Conservation (phyloP, 2,329 filamentous ascomycete genomes). For the Pseudogymnoascus sp. region DNA sequence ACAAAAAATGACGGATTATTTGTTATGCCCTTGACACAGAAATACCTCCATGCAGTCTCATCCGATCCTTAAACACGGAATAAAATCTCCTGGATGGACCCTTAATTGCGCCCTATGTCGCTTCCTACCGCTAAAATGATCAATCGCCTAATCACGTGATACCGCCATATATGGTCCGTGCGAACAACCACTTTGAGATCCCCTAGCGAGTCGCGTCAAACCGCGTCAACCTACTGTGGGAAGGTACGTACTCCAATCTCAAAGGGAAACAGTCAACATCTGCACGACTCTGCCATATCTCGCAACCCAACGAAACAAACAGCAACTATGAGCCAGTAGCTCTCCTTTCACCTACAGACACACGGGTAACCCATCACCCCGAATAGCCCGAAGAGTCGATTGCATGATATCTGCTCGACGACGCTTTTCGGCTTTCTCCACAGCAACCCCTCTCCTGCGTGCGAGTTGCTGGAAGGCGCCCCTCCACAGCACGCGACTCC, state of each 20-base stretch:
- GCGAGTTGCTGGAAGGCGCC: constrained; percentile 22
- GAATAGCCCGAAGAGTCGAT: constrained; percentile 12
- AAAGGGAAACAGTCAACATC: not conserved
- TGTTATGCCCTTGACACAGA: not conserved
- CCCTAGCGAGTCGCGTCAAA: constrained; percentile 2
- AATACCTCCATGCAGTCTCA: not conserved
- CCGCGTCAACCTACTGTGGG: not conserved
- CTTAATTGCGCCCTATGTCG: not conserved
- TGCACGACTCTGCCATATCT: not conserved
- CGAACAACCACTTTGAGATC: not conserved
- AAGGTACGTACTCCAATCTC: not conserved
- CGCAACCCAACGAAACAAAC: not conserved
- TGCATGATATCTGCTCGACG: constrained; percentile 26
- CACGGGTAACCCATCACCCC: not conserved
- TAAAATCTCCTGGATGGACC: not conserved
- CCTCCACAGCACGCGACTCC: not conserved
- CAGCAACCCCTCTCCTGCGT: constrained; percentile 20
- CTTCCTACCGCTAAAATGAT: not conserved
- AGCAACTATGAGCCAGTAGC: not conserved
- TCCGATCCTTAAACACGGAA: not conserved
- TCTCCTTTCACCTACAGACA: not conserved
- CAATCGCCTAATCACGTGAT: not conserved
- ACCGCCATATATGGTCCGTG: not conserved
- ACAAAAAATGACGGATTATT: not conserved
- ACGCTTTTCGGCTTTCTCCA: constrained; percentile 20